phyloP scores from a whole-genome alignment of 768 basidiomycete genomes.

The Candolleomyces aberdarensis region DNA sequence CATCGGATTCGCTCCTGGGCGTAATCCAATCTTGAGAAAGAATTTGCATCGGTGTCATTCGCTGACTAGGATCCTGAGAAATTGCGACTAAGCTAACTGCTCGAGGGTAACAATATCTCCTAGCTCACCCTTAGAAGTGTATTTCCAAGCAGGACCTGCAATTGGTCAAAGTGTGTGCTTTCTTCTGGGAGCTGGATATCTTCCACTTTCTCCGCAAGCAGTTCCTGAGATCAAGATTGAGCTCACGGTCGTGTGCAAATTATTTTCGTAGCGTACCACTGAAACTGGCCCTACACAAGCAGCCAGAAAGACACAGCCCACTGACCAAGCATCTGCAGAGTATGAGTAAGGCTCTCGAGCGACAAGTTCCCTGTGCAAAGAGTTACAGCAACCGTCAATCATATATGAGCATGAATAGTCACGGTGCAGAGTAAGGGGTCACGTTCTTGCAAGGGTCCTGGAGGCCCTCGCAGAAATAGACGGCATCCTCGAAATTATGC shows the following conservation, averaged over 20 bases:
- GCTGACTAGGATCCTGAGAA: slow-evolving; percentile 5
- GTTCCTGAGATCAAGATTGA: no score
- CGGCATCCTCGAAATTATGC: slow-evolving; percentile 36
- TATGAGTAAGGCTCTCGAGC: slow-evolving; percentile 29
- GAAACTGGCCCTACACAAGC: slow-evolving; percentile 34
- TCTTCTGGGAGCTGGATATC: no score
- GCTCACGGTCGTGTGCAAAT: no score
- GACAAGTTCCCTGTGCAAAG: slow-evolving; percentile 35
- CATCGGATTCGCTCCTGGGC: not conserved
- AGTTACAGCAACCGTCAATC: not conserved
- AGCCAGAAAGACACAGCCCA: slow-evolving; percentile 38
- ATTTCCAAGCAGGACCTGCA: no score
- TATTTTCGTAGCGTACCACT: slow-evolving; percentile 13
- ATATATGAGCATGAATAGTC: slow-evolving; percentile 9
- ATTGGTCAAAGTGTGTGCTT: no score
- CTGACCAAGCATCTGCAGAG: slow-evolving; percentile 44
- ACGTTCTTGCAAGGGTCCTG: not conserved
- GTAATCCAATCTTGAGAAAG: not conserved
- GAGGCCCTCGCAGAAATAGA: slow-evolving; percentile 20
- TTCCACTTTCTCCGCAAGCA: no score
- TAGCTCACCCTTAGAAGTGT: no score
- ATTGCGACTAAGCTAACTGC: no score
- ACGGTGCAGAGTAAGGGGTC: slow-evolving; percentile 38
- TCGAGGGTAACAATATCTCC: no score
- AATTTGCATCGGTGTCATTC: not conserved